A percentile compares a stretch with the other conserved stretches of the same genome.
phyloP scores from a whole-genome alignment of 257 asterid species.

The Ocimum tenuiflorum region DNA sequence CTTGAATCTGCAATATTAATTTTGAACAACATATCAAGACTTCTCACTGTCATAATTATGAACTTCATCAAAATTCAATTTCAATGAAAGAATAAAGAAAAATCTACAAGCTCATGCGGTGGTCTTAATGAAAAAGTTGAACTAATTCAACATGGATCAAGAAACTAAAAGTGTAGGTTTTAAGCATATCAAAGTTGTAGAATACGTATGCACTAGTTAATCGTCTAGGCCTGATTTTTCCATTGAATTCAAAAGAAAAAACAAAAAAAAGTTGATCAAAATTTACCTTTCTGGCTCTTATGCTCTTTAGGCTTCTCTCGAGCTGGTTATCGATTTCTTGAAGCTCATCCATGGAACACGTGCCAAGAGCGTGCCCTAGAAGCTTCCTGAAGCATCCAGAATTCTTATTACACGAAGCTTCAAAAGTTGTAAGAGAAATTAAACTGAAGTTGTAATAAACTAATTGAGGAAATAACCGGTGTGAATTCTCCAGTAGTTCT shows the following conservation, averaged over 20 bases:
- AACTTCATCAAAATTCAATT: too few species aligned
- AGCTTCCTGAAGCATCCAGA: constrained; percentile 35
- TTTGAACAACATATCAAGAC: background rate
- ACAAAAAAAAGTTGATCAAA: too few species aligned
- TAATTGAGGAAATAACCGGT: constrained; percentile 27
- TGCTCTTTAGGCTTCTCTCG: constrained; percentile 45
- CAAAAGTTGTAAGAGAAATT: background rate
- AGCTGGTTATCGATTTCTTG: constrained; percentile 49
- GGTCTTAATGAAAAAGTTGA: too few species aligned
- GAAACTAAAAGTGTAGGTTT: background rate
- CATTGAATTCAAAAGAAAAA: too few species aligned
- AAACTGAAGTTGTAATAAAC: too few species aligned
- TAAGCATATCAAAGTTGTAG: too few species aligned
- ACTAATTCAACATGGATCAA: too few species aligned
- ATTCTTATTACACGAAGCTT: background rate
- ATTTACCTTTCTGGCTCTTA: constrained; percentile 53
- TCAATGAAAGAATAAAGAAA: too few species aligned
- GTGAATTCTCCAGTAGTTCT: constrained; percentile 49
- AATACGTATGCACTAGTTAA: too few species aligned
- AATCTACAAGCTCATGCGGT: too few species aligned
- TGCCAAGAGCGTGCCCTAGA: constrained; percentile 52
- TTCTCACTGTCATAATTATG: too few species aligned
- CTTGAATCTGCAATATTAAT: constrained; percentile 28
- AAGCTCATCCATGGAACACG: constrained; percentile 50
- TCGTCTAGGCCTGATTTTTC: too few species aligned